Evolutionary conservation across 169 alveolate species (phyloP).

Genomic region (Miamiensis avidus): DNA sequence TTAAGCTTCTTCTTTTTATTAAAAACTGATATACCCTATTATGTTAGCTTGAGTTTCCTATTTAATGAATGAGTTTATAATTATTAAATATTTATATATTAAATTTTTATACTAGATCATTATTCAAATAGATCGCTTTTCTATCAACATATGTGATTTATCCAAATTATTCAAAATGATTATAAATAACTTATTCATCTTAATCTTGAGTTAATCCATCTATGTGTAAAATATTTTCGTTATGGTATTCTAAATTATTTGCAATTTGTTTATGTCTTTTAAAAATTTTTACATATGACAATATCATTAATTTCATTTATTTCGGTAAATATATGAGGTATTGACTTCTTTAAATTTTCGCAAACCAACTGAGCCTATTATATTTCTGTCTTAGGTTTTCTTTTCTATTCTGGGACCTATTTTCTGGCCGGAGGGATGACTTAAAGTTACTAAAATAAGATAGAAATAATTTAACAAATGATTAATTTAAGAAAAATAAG

Average conservation of each 20-base stretch:
- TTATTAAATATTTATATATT: too few relatives aligned
- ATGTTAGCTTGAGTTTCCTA: neutral
- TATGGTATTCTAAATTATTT: too few relatives aligned
- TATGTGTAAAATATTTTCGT: neutral
- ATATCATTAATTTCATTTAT: too few relatives aligned
- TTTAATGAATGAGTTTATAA: neutral
- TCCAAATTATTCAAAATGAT: neutral
- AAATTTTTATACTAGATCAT: neutral
- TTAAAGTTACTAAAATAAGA: neutral
- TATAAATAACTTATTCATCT: neutral
- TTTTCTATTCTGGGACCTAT: too few relatives aligned
- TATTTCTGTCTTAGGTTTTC: neutral
- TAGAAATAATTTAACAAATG: too few relatives aligned
- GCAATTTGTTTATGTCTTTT: neutral
- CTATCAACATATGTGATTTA: neutral
- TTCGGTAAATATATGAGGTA: neutral
- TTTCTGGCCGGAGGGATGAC: neutral
- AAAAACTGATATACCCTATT: neutral
- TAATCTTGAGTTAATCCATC: neutral
- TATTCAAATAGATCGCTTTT: neutral
- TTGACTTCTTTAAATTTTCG: neutral
- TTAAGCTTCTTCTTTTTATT: neutral
- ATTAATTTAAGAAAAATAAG: too few relatives aligned
- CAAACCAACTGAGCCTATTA: neutral
- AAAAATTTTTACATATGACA: neutral